Conservation (phyloP, 2,329 filamentous ascomycete genomes). For the Claviceps cyperi region DNA sequence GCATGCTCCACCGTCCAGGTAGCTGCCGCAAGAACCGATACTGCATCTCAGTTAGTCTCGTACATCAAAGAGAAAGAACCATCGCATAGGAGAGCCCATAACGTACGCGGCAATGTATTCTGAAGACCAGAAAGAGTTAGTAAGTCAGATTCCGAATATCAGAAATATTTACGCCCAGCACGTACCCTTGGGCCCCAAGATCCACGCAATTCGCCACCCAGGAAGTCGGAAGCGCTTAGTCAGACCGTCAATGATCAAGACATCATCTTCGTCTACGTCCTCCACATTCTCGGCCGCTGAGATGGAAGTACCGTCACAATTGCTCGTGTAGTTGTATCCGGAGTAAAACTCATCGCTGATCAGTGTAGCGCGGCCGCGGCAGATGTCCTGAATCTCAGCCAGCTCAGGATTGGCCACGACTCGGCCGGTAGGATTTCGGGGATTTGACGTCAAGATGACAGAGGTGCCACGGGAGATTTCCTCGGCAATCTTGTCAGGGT, state of each 20-base stretch:
- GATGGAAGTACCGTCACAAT: slow-evolving; percentile 83
- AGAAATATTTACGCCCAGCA: slow-evolving; percentile 4
- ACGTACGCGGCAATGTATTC: slow-evolving; percentile 77
- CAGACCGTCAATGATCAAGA: slow-evolving; percentile 86
- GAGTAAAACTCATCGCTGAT: slow-evolving; percentile 97
- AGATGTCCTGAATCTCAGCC: slow-evolving; percentile 82
- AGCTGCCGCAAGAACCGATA: slow-evolving; percentile 81
- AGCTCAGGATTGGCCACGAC: slow-evolving; percentile 77
- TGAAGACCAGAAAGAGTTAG: slow-evolving; percentile 6
- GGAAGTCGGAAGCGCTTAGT: slow-evolving; percentile 95
- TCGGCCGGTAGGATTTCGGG: slow-evolving; percentile 82
- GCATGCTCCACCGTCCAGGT: slow-evolving; percentile 87
- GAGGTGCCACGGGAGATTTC: slow-evolving; percentile 76
- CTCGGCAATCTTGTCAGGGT: slow-evolving; percentile 82
- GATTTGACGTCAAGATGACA: slow-evolving; percentile 89
- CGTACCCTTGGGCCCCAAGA: slow-evolving; percentile 68
- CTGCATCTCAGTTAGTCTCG: slow-evolving; percentile 15
- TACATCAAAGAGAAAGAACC: neutral
- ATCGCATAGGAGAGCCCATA: neutral
- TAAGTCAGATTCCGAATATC: neutral
- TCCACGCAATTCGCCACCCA: slow-evolving; percentile 94
- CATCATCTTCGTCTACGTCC: slow-evolving; percentile 80
- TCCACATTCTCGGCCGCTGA: slow-evolving; percentile 80
- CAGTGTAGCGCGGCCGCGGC: slow-evolving; percentile 75
- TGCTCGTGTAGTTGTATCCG: slow-evolving; percentile 87